phyloP scores from a whole-genome alignment of 192 early-diverging fungal genomes.

The Piromyces sp. region DNA sequence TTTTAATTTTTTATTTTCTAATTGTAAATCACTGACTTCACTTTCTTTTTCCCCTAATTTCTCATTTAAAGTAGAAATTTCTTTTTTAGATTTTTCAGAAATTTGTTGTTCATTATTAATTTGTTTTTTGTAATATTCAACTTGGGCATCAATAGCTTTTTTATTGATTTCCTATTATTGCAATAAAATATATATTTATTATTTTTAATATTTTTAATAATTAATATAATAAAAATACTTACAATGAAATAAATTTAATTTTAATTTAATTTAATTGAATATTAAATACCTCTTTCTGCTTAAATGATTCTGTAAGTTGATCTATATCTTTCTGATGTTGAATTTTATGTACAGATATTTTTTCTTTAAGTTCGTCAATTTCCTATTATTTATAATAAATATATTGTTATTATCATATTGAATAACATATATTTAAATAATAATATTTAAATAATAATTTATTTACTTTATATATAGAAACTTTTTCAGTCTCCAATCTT shows the following conservation, averaged over 20 bases:
- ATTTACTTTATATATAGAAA: neutral
- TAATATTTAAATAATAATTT: too few species aligned
- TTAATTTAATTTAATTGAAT: too few species aligned
- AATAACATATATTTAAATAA: too few species aligned
- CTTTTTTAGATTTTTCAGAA: neutral
- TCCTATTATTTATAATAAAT: too few species aligned
- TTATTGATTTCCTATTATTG: neutral
- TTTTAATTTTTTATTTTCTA: neutral
- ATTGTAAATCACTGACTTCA: neutral
- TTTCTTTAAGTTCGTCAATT: neutral
- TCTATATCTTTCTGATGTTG: neutral
- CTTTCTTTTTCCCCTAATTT: neutral
- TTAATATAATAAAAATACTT: too few species aligned
- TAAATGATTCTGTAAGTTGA: neutral
- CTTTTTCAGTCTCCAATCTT: neutral
- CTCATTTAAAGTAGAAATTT: neutral
- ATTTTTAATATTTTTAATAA: too few species aligned
- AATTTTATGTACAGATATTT: neutral
- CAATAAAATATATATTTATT: too few species aligned
- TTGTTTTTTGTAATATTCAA: neutral
- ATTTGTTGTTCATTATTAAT: neutral
- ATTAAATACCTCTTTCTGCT: neutral
- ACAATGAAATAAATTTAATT: too few species aligned
- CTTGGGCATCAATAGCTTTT: neutral
- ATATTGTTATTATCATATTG: too few species aligned